These are phyloP conservation scores for Vigna hirtella DNA, from an alignment of 306 rosid genomes.

Conservation along the genomic window DNA sequence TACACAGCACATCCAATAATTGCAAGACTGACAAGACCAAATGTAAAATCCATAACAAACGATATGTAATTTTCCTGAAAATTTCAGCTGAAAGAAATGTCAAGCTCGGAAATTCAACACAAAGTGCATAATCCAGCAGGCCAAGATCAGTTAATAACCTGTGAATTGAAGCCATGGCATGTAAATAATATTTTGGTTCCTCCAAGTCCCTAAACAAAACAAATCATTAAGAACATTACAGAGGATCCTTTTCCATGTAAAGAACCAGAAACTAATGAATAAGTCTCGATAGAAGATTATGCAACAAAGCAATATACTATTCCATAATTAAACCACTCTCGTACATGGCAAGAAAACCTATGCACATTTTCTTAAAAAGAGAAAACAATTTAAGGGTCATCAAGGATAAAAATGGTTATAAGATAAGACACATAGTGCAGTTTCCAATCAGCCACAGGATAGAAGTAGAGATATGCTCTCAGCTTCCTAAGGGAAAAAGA, in stretches of 20 bases:
- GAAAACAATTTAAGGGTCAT: constrained; percentile 32
- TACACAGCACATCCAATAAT: constrained; percentile 37
- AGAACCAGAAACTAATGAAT: constrained; percentile 36
- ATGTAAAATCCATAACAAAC: constrained; percentile 43
- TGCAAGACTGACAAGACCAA: constrained; percentile 38
- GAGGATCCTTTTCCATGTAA: constrained; percentile 20
- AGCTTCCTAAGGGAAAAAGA: neutral
- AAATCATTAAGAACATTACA: constrained; percentile 41
- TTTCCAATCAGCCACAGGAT: constrained; percentile 6
- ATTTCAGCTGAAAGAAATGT: constrained; percentile 30
- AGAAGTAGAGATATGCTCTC: constrained; percentile 20
- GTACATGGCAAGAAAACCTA: neutral
- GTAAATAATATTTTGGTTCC: constrained; percentile 71
- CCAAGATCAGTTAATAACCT: constrained; percentile 59
- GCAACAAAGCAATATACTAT: constrained; percentile 10
- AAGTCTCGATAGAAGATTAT: constrained; percentile 3
- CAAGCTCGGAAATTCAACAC: constrained; percentile 5
- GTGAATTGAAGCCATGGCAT: constrained; percentile 73
- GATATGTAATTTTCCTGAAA: constrained; percentile 46
- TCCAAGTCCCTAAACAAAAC: constrained; percentile 70
- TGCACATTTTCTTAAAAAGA: neutral
- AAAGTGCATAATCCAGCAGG: constrained; percentile 32
- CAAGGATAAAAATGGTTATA: constrained; percentile 6
- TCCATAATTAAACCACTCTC: constrained; percentile 1
- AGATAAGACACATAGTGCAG: neutral